A percentile compares a stretch with the other conserved stretches of the same genome.
phyloP scores from a whole-genome alignment of 2,329 filamentous ascomycete species.

The Immersiporthe knoxdaviesiana region DNA sequence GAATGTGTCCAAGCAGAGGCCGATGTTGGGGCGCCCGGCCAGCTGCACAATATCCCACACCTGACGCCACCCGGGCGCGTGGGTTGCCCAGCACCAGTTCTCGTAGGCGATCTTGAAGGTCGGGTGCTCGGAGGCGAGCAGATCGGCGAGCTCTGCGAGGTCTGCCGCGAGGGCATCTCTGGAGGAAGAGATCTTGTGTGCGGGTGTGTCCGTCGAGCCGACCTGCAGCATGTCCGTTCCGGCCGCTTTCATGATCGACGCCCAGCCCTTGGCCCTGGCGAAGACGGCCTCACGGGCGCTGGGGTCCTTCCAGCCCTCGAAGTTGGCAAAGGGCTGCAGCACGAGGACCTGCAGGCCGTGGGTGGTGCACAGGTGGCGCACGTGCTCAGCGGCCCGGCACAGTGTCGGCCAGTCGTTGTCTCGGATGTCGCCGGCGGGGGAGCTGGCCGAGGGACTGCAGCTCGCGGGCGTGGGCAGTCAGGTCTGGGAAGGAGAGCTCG shows the following conservation, averaged over 20 bases:
- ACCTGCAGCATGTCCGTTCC: constrained; percentile 74
- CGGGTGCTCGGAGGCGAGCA: constrained; percentile 53
- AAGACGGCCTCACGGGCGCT: constrained; percentile 65
- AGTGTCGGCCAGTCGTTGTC: constrained; percentile 64
- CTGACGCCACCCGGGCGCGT: constrained; percentile 68
- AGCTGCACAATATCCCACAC: constrained; percentile 70
- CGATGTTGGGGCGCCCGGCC: constrained; percentile 68
- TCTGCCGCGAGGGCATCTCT: constrained; percentile 60
- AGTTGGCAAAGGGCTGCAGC: constrained; percentile 76
- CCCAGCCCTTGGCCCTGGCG: constrained; percentile 66
- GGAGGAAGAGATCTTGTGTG: constrained; percentile 56
- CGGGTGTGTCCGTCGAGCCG: constrained; percentile 58
- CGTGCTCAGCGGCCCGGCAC: constrained; percentile 54
- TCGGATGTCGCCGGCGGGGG: constrained; percentile 47
- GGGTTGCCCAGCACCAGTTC: constrained; percentile 82
- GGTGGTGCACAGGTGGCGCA: constrained; percentile 57
- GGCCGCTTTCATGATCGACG: constrained; percentile 69
- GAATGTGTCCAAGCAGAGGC: constrained; percentile 78
- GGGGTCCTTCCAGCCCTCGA: constrained; percentile 72
- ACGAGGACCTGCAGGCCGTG: constrained; percentile 66
- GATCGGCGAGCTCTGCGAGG: constrained; percentile 65
- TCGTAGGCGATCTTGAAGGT: constrained; percentile 72
- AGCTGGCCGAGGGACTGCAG: constrained; percentile 42
- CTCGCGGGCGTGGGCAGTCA: constrained; percentile 62
- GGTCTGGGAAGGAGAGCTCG: constrained; percentile 75